Base-by-base conservation (phyloP, 805 yeast genomes). In the Candida glaebosa region DNA sequence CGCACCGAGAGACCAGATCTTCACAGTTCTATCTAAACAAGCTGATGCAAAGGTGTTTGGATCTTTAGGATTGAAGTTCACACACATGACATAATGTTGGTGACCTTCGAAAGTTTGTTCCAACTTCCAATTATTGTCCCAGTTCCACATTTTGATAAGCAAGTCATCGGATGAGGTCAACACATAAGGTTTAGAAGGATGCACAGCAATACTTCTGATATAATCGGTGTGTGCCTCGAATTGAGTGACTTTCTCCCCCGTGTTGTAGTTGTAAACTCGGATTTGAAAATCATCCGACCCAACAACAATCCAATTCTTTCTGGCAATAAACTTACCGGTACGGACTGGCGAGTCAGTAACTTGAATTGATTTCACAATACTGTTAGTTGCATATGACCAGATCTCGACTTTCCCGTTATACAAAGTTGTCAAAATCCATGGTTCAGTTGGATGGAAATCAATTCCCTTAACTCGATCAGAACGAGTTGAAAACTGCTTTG, bases 221-320 rank as follows among this genome's bases (percentile, higher is more conserved):
- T 93, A 93, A 65, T 93, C 99, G 6, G 96, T 96, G 60, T 93
- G 99, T 7, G 97, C 98, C 69, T 93, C 99, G 58, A 91, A 93
- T 67, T 90, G 98, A 30, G 87, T 77, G 48, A 93, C 79, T 61
- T 88, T 89, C 66, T 93, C 99, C 43, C 95, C 90, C 15, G 99
- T 93, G 67, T 88, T 88, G 72, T 87, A 89, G 66, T 93, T 93
- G 74, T 80, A 93, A 22, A 93, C 95, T 57, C 99, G 81, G 44
- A 93, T 71, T 60, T 86, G 91, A 76, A 87, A 91, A 67, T 93
- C 99, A 62, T 93, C 99, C 39, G 95, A 79, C 20, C 99, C 99
- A 31, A 89, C 89, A 44, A 90, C 84, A 57, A 95, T 79, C 99
- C 99, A 93, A 68, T 89, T 90, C 71, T 91, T 93, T 57, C 98